These are phyloP conservation scores for Hymenoscyphus scutula DNA, from an alignment of 2,329 filamentous ascomycete genomes.

Conservation along the genomic window DNA sequence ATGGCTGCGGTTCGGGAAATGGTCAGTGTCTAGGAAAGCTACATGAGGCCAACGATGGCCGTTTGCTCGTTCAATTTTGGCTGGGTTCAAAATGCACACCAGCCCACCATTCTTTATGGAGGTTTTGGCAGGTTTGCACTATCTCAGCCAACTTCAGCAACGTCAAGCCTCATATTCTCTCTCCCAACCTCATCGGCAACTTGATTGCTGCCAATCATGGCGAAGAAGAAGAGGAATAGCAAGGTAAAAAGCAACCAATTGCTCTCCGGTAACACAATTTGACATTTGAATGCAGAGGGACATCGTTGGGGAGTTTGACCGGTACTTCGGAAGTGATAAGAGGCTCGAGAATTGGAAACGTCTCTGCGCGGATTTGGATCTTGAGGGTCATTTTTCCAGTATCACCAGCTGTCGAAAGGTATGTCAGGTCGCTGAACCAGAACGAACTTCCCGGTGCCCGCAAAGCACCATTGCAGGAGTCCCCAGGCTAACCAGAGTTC, in stretches of 20 bases:
- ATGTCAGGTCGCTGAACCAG: conserved; percentile 11
- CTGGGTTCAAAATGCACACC: background rate
- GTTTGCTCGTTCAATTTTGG: background rate
- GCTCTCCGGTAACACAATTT: too few species aligned
- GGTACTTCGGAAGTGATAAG: conserved; percentile 25
- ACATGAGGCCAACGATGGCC: background rate
- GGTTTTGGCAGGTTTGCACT: background rate
- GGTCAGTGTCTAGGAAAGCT: background rate
- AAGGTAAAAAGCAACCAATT: background rate
- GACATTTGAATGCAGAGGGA: conserved; percentile 9
- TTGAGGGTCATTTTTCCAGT: conserved; percentile 40
- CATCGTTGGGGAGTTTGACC: conserved; percentile 20
- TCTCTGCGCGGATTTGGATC: conserved; percentile 45
- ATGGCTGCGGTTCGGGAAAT: background rate
- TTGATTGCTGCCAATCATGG: background rate
- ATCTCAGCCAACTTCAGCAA: background rate
- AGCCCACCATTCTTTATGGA: background rate
- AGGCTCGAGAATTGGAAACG: conserved; percentile 45
- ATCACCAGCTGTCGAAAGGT: conserved; percentile 48
- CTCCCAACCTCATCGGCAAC: background rate
- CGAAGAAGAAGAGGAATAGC: background rate
- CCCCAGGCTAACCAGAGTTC: background rate
- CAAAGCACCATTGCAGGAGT: background rate
- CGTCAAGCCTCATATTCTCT: background rate
- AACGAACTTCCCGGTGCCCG: background rate